Conservation (phyloP, 768 basidiomycete genomes). For the Xerocomellus intermedius region DNA sequence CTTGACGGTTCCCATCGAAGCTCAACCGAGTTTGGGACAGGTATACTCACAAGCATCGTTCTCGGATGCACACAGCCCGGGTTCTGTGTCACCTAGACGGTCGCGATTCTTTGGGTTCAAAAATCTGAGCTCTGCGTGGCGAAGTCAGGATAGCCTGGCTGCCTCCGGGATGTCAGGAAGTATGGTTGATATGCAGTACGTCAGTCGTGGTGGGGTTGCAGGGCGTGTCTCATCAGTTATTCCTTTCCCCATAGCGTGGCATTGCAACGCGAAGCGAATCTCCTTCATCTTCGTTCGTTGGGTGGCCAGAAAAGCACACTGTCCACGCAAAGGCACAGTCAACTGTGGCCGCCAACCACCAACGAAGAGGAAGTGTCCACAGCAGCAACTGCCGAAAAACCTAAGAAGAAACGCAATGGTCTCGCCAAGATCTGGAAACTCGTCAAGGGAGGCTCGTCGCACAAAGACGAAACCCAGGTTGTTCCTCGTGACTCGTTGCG, state of each 20-base stretch:
- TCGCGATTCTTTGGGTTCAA: slow-evolving; percentile 77
- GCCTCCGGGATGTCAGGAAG: slow-evolving; percentile 82
- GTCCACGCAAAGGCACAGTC: slow-evolving; percentile 45
- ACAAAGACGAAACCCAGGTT: slow-evolving; percentile 34
- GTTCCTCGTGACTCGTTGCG: slow-evolving; percentile 37
- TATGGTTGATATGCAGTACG: slow-evolving; percentile 92
- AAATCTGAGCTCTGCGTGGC: slow-evolving; percentile 69
- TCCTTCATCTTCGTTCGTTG: slow-evolving; percentile 31
- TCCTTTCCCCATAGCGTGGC: slow-evolving; percentile 53
- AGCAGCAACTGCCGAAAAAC: slow-evolving; percentile 40
- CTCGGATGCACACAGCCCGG: slow-evolving; percentile 74
- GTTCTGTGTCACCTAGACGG: slow-evolving; percentile 63
- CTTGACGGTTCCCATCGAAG: slow-evolving; percentile 56
- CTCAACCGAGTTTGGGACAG: slow-evolving; percentile 57
- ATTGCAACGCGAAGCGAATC: slow-evolving; percentile 62
- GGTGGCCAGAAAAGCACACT: slow-evolving; percentile 35
- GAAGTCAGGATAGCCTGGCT: slow-evolving; percentile 79
- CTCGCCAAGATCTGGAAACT: slow-evolving; percentile 80
- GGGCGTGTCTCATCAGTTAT: slow-evolving; percentile 5
- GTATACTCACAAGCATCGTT: slow-evolving; percentile 78
- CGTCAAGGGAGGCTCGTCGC: slow-evolving; percentile 57
- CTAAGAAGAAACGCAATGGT: slow-evolving; percentile 78
- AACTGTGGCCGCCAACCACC: slow-evolving; percentile 48
- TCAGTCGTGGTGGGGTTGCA: slow-evolving; percentile 17
- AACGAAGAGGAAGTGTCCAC: slow-evolving; percentile 30